Evolutionary conservation across 1,284 basidiomycete species (phyloP).

Genomic region (Bondarzewia mesenterica): DNA sequence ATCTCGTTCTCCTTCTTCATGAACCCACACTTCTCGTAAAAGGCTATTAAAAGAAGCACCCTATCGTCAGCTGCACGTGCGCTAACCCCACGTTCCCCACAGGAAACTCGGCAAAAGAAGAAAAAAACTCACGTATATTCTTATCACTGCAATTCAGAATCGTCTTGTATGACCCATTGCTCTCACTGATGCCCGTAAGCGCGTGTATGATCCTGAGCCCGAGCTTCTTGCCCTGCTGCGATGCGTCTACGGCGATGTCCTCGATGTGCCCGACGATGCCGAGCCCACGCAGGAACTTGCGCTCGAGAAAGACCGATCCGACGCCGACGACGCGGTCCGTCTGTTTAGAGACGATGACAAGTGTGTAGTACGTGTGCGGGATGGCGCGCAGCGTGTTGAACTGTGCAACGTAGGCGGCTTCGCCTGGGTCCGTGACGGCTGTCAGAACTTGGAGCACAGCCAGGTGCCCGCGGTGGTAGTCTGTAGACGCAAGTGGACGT

Average conservation of each 20-base stretch:
- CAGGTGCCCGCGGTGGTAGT: slow-evolving; percentile 83
- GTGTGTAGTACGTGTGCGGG: slow-evolving; percentile 70
- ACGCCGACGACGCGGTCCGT: slow-evolving; percentile 80
- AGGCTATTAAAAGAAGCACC: slow-evolving; percentile 48
- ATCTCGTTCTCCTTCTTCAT: slow-evolving; percentile 86
- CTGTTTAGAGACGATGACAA: slow-evolving; percentile 75
- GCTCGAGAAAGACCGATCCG: slow-evolving; percentile 83
- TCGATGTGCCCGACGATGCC: slow-evolving; percentile 92
- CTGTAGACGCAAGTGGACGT: slow-evolving; percentile 81
- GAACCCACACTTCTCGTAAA: slow-evolving; percentile 96
- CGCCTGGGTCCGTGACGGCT: slow-evolving; percentile 69
- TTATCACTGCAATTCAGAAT: slow-evolving; percentile 91
- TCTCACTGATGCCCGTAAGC: slow-evolving; percentile 74
- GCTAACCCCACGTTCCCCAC: slow-evolving; percentile 7
- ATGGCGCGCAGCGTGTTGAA: slow-evolving; percentile 53
- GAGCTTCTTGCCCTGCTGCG: slow-evolving; percentile 84
- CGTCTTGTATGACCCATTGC: slow-evolving; percentile 85
- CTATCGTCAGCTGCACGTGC: no score
- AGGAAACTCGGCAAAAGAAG: slow-evolving; percentile 3
- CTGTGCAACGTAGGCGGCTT: slow-evolving; percentile 57
- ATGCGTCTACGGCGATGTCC: slow-evolving; percentile 90
- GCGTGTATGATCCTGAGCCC: slow-evolving; percentile 84
- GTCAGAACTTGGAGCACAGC: slow-evolving; percentile 78
- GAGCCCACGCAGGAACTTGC: slow-evolving; percentile 83
- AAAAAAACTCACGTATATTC: slow-evolving; percentile 74